phyloP scores from a whole-genome alignment of 306 rosid species.

The Medicago truncatula region MtrunA17r5.0-ANR NC_053049.1:32132501-32133000 shows the following conservation, averaged over 20 bases:
- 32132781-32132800: neutral
- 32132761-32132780: neutral
- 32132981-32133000: slow-evolving; percentile 86
- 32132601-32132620: too few relatives aligned
- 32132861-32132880: slow-evolving; percentile 64
- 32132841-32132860: slow-evolving; percentile 73
- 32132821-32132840: slow-evolving; percentile 67
- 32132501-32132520: neutral
- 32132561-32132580: neutral
- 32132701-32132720: neutral
- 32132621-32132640: neutral
- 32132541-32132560: too few relatives aligned
- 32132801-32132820: neutral
- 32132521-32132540: too few relatives aligned
- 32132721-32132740: neutral
- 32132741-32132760: neutral
- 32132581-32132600: neutral
- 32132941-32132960: slow-evolving; percentile 74
- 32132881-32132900: slow-evolving; percentile 88
- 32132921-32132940: slow-evolving; percentile 83
- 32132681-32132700: neutral
- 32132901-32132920: slow-evolving; percentile 85
- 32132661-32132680: neutral
- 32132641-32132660: neutral
- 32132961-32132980: slow-evolving; percentile 64